These are phyloP conservation scores for Amylostereum chailletii DNA, from an alignment of 1,284 basidiomycete species.

Conservation along the genomic window DNA sequence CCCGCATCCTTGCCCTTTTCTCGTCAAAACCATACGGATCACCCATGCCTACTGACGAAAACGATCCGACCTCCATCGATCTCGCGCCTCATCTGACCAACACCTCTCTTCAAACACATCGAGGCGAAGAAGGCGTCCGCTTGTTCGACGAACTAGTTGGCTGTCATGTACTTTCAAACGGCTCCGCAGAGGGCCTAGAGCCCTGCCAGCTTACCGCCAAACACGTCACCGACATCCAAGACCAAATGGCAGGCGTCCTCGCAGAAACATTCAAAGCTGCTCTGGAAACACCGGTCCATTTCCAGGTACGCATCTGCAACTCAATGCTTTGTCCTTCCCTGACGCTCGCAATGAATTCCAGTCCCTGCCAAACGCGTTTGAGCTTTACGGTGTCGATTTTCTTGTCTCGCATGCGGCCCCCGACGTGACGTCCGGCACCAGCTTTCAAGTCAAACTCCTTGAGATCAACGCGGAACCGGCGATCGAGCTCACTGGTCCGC, in stretches of 20 bases:
- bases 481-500: constrained; percentile 87
- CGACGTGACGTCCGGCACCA: constrained; percentile 10
- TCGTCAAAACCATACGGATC: constrained; percentile 56
- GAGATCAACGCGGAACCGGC: constrained; percentile 96
- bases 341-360: constrained; percentile 28
- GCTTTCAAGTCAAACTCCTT: constrained; percentile 68
- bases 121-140: constrained; percentile 61
- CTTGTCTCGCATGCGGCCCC: constrained; percentile 52
- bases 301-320: constrained; percentile 49
- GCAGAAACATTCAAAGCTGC: constrained; percentile 84
- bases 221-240: constrained; percentile 52
- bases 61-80: constrained; percentile 31
- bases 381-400: constrained; percentile 91
- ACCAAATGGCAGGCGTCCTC: constrained; percentile 59
- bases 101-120: constrained; percentile 80
- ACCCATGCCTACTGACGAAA: constrained; percentile 25
- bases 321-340: background rate
- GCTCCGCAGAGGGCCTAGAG: constrained; percentile 4
- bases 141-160: constrained; percentile 74
- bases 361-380: constrained; percentile 89
- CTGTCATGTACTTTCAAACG: constrained; percentile 40
- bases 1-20: constrained; percentile 83
- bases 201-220: constrained; percentile 22
- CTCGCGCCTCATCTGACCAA: constrained; percentile 88
- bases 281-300: constrained; percentile 77